These are phyloP conservation scores for Amanita molliuscula DNA, from an alignment of 768 basidiomycete genomes.

Conservation along the genomic window DNA sequence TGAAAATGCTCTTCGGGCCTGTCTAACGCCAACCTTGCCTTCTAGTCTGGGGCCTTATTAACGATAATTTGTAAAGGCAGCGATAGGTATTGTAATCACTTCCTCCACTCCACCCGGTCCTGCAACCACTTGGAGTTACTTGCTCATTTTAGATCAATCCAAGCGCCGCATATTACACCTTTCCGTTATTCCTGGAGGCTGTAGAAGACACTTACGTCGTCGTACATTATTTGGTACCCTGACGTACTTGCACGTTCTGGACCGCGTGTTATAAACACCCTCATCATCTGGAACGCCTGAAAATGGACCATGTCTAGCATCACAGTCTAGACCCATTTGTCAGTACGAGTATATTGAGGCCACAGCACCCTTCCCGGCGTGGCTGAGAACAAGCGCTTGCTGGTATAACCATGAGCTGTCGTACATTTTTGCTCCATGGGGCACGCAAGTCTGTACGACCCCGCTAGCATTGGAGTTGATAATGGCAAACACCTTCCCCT, in stretches of 20 bases:
- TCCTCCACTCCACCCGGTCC: background rate
- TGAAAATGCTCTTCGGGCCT: background rate
- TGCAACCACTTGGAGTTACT: background rate
- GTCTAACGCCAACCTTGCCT: conserved; percentile 1
- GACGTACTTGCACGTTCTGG: too few relatives aligned
- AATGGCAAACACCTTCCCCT: background rate
- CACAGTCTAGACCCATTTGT: background rate
- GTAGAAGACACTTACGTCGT: background rate
- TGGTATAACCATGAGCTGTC: too few relatives aligned
- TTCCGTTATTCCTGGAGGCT: background rate
- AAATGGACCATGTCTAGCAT: background rate
- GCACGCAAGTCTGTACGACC: background rate
- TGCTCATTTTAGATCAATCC: background rate
- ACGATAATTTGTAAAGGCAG: background rate
- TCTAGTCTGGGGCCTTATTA: background rate
- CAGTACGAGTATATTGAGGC: background rate
- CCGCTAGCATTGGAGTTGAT: background rate
- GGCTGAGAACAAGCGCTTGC: background rate
- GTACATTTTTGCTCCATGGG: too few relatives aligned
- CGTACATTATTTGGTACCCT: too few relatives aligned
- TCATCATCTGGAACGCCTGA: too few relatives aligned
- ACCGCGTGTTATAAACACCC: too few relatives aligned
- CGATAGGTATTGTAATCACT: background rate
- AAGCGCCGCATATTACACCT: background rate
- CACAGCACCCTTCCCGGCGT: background rate